Evolutionary conservation across 2,329 filamentous ascomycete genomes (phyloP).

Genomic region (Paradendryphiella salina): DNA sequence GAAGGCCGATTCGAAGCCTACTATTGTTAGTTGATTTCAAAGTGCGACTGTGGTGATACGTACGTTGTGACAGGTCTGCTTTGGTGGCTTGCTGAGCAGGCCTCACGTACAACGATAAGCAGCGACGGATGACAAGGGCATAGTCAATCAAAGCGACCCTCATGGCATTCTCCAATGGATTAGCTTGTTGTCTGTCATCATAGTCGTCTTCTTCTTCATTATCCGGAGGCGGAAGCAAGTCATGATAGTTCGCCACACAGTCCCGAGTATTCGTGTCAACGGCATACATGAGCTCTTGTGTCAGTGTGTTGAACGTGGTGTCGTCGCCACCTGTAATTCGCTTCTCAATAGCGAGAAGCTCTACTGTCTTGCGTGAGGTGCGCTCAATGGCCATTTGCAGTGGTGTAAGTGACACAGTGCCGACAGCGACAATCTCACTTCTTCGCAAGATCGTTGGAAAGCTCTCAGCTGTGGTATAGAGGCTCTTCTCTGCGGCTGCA

Average conservation of each 20-base stretch:
- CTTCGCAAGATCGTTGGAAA: slow-evolving; percentile 91
- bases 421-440: slow-evolving; percentile 76
- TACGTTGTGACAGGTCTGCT: slow-evolving; percentile 66
- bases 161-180: slow-evolving; percentile 73
- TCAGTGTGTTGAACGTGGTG: slow-evolving; percentile 66
- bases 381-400: slow-evolving; percentile 89
- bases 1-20: slow-evolving; percentile 54
- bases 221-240: slow-evolving; percentile 63
- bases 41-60: slow-evolving; percentile 43
- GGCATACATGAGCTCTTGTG: slow-evolving; percentile 76
- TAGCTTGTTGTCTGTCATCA: slow-evolving; percentile 50
- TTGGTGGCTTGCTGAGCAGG: slow-evolving; percentile 63
- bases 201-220: slow-evolving; percentile 44
- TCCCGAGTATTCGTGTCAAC: slow-evolving; percentile 74
- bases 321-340: slow-evolving; percentile 73
- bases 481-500: slow-evolving; percentile 78
- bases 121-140: slow-evolving; percentile 82
- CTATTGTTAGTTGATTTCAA: slow-evolving; percentile 19
- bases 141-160: slow-evolving; percentile 87
- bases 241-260: slow-evolving; percentile 76
- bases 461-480: slow-evolving; percentile 80
- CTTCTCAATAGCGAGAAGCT: slow-evolving; percentile 76
- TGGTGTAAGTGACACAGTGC: slow-evolving; percentile 69
- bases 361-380: slow-evolving; percentile 85
- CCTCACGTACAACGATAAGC: slow-evolving; percentile 69